Conservation (phyloP, 163 green algal species). For the Trebouxiophyceae sp. region DNA sequence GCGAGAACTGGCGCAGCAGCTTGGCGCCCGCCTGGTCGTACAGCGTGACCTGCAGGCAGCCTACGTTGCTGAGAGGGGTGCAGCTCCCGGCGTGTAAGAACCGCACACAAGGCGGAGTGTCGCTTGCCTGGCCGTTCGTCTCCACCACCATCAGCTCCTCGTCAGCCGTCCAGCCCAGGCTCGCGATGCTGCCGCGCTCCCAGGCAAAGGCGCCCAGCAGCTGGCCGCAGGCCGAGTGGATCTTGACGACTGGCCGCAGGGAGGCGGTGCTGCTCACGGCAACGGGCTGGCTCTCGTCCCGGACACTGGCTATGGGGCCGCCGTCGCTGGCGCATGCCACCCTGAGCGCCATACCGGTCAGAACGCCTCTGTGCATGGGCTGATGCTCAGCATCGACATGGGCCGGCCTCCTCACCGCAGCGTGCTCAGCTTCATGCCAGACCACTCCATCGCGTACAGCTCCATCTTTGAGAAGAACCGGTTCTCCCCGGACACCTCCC, state of each 20-base stretch:
- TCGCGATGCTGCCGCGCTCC: conserved; percentile 55
- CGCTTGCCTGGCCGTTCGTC: conserved; percentile 11
- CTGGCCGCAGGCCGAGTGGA: conserved; percentile 47
- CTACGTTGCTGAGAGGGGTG: neutral
- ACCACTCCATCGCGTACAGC: neutral
- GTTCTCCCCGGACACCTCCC: neutral
- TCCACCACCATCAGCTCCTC: conserved; percentile 67
- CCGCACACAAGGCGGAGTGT: too few species aligned
- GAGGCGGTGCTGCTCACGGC: conserved; percentile 31
- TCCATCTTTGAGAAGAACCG: neutral
- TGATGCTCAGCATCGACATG: too few species aligned
- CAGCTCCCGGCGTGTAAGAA: too few species aligned
- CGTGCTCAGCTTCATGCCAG: neutral
- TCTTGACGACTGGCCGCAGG: conserved; percentile 47
- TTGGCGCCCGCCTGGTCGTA: conserved; percentile 39
- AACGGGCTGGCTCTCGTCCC: conserved; percentile 73
- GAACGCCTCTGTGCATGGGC: too few species aligned
- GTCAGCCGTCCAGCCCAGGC: conserved; percentile 65
- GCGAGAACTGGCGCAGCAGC: conserved; percentile 46
- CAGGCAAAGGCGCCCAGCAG: conserved; percentile 60
- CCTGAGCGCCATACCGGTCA: too few species aligned
- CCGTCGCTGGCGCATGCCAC: conserved; percentile 50
- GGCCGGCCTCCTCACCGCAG: too few species aligned
- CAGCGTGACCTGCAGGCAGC: conserved; percentile 32
- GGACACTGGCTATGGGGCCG: conserved; percentile 70